These are phyloP conservation scores for Telfairia occidentalis DNA, from an alignment of 331 rosid species.

Conservation along the genomic window DNA sequence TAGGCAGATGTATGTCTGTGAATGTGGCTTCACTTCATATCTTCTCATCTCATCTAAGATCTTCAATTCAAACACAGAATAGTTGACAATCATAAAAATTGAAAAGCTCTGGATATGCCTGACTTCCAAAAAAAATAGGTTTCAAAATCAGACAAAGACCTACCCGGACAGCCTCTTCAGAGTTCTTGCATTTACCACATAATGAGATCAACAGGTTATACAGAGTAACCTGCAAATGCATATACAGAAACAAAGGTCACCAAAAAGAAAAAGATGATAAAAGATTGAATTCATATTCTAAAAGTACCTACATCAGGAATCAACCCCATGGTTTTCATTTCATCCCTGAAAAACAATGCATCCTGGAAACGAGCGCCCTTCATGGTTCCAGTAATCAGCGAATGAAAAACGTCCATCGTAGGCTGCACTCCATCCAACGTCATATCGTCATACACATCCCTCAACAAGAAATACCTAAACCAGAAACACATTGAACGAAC, in stretches of 20 bases:
- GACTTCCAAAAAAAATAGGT: neutral
- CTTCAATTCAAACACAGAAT: slow-evolving; percentile 25
- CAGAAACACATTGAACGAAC: neutral
- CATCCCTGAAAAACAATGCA: slow-evolving; percentile 62
- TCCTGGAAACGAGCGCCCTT: slow-evolving; percentile 65
- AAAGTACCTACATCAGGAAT: slow-evolving; percentile 65
- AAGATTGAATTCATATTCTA: neutral
- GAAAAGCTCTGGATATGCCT: neutral
- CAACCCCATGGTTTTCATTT: slow-evolving; percentile 80
- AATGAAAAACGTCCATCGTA: slow-evolving; percentile 53
- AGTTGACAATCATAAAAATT: neutral
- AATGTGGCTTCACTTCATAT: slow-evolving; percentile 64
- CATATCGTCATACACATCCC: slow-evolving; percentile 82
- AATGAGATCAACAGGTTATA: slow-evolving; percentile 65
- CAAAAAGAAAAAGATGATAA: neutral
- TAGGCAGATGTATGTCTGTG: slow-evolving; percentile 72
- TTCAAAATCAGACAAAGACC: neutral
- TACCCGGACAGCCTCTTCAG: slow-evolving; percentile 80
- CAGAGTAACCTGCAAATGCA: slow-evolving; percentile 41
- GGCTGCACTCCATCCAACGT: slow-evolving; percentile 92
- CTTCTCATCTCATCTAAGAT: slow-evolving; percentile 82
- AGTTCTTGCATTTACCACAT: slow-evolving; percentile 75
- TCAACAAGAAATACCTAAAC: slow-evolving; percentile 48
- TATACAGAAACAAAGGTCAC: neutral
- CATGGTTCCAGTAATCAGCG: slow-evolving; percentile 63